A percentile compares a stretch with the other conserved stretches of the same genome.
These are phyloP conservation scores for Phanerodontia chrysosporium DNA, from an alignment of 768 basidiomycete species.

Conservation along the genomic window DNA sequence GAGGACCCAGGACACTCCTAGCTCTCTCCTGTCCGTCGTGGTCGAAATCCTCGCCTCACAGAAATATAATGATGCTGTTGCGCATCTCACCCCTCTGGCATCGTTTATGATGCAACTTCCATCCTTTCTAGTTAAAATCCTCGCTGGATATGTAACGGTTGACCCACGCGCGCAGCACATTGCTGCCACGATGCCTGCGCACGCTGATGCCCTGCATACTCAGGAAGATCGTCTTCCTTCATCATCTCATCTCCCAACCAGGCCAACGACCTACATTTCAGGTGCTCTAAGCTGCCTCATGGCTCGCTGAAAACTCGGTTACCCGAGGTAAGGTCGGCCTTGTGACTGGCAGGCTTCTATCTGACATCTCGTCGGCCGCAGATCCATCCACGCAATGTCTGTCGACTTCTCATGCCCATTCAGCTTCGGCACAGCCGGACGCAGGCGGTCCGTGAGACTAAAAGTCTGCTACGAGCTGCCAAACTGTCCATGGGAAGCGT, in stretches of 20 bases:
- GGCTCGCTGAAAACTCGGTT: not conserved
- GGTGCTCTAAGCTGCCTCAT: too few relatives aligned
- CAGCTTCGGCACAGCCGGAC: not conserved
- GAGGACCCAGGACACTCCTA: too few relatives aligned
- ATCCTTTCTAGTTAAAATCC: not conserved
- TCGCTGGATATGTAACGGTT: not conserved
- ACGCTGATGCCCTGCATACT: not conserved
- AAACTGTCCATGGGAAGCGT: not conserved
- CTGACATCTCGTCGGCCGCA: not conserved
- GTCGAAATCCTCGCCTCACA: too few relatives aligned
- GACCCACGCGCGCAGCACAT: not conserved
- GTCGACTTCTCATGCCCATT: not conserved
- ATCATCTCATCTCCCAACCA: too few relatives aligned
- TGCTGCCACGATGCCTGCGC: not conserved
- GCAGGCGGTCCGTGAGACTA: not conserved
- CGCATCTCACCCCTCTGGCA: not conserved
- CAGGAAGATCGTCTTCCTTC: too few relatives aligned
- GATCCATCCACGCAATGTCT: not conserved
- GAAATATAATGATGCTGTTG: too few relatives aligned
- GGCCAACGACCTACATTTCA: too few relatives aligned
- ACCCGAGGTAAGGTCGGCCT: not conserved
- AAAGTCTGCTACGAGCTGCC: not conserved
- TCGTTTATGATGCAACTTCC: too few relatives aligned
- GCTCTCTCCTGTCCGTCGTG: too few relatives aligned
- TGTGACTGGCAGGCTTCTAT: not conserved